Evolutionary conservation across 208 protist species (phyloP).

Genomic region (Vickermania spadyakhi): DNA sequence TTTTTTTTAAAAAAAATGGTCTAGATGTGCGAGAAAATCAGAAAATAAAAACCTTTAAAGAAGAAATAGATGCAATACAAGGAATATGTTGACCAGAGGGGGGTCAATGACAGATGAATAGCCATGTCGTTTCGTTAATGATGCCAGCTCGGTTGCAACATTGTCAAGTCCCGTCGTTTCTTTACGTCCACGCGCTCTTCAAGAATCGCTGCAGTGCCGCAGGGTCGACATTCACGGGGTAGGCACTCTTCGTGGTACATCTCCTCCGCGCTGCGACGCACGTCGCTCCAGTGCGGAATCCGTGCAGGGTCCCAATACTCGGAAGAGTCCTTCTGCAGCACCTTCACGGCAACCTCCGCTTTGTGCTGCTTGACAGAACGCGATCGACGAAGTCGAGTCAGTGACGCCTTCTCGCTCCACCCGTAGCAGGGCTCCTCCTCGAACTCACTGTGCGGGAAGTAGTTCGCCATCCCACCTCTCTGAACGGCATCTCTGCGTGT

Average conservation of each 20-base stretch:
- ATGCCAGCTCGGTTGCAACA: conserved; percentile 21
- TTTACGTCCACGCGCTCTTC: conserved; percentile 23
- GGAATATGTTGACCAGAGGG: no score
- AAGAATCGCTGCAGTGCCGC: not conserved
- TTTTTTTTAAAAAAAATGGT: no score
- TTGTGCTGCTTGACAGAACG: no score
- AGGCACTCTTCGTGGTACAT: not conserved
- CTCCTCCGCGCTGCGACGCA: not conserved
- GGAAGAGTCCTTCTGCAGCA: not conserved
- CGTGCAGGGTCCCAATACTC: not conserved
- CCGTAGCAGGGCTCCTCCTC: not conserved
- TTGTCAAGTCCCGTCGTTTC: conserved; percentile 11
- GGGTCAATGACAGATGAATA: no score
- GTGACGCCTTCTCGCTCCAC: not conserved
- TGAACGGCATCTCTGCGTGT: not conserved
- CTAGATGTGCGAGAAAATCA: no score
- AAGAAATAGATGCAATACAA: no score
- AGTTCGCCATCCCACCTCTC: no score
- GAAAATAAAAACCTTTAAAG: no score
- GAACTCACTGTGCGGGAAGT: not conserved
- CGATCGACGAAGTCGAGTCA: not conserved
- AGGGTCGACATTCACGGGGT: not conserved
- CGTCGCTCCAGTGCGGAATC: not conserved
- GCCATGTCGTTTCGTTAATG: no score
- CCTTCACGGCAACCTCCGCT: not conserved